phyloP scores from a whole-genome alignment of 495 filamentous ascomycete genomes.

The Parmelia sp. region DNA sequence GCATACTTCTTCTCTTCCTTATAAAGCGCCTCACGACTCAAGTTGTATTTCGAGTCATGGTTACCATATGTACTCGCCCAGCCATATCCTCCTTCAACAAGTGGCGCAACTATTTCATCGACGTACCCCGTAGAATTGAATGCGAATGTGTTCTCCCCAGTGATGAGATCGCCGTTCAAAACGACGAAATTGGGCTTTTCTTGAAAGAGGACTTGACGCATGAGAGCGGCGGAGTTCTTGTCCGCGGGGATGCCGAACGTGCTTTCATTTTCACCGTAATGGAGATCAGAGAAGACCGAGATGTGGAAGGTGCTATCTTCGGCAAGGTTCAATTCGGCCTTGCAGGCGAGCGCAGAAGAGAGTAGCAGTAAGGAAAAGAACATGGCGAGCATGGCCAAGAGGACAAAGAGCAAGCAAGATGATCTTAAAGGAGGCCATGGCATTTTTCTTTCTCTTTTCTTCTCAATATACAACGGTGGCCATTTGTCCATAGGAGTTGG shows the following conservation, averaged over 20 bases:
- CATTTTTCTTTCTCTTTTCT: not conserved
- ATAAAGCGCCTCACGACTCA: conserved; percentile 49
- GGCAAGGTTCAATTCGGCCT: conserved; percentile 23
- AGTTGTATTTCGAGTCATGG: conserved; percentile 59
- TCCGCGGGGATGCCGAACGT: conserved; percentile 34
- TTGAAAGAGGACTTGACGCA: conserved; percentile 52
- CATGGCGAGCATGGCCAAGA: conserved; percentile 7
- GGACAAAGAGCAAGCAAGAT: not conserved
- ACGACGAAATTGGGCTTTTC: conserved; percentile 57
- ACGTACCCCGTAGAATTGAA: conserved; percentile 55
- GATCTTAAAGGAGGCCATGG: conserved; percentile 5
- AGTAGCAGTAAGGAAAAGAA: conserved; percentile 1
- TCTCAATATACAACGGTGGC: not conserved
- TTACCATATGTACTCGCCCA: conserved; percentile 74
- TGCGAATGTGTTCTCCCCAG: conserved; percentile 56
- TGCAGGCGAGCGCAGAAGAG: conserved; percentile 3
- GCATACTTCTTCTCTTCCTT: conserved; percentile 46
- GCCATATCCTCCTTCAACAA: conserved; percentile 44
- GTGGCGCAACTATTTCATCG: conserved; percentile 53
- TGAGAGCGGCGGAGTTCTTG: conserved; percentile 50
- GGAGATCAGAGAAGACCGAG: conserved; percentile 59
- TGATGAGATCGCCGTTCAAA: conserved; percentile 69
- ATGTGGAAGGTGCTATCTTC: conserved; percentile 42
- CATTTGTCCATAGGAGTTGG: not conserved
- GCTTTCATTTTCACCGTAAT: conserved; percentile 58